Evolutionary conservation across 345 rosid genomes (phyloP).

Genomic region (Linum tenue): DNA sequence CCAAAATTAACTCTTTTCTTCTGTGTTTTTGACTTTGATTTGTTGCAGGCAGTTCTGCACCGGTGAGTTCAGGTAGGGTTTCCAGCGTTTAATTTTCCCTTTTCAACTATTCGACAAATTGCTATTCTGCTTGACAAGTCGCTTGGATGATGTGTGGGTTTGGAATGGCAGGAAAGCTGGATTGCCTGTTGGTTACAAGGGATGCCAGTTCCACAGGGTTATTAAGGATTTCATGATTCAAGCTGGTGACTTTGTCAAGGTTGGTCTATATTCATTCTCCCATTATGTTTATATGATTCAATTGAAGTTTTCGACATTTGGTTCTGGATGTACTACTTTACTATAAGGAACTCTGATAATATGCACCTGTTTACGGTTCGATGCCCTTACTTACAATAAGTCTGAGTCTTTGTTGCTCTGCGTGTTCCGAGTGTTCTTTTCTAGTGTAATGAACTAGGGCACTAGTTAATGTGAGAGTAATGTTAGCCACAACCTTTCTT

Average conservation of each 20-base stretch:
- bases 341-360: neutral
- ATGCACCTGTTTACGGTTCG: too few species aligned
- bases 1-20: neutral
- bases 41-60: constrained; percentile 85
- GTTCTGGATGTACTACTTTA: neutral
- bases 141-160: neutral
- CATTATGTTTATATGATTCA: neutral
- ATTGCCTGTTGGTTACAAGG: constrained; percentile 83
- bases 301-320: neutral
- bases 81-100: neutral
- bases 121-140: neutral
- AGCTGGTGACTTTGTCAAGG: constrained; percentile 93
- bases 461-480: neutral
- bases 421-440: neutral
- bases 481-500: neutral
- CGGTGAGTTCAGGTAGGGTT: constrained; percentile 67
- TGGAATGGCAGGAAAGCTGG: constrained; percentile 66
- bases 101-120: neutral
- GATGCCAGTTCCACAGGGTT: constrained; percentile 87
- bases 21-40: neutral
- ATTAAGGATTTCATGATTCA: constrained; percentile 97
- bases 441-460: neutral
- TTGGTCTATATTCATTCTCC: constrained; percentile 12
- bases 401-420: too few species aligned
- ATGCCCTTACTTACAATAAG: too few species aligned